Conservation (phyloP, 2,329 filamentous ascomycete genomes). For the Botryotinia globosa region DNA sequence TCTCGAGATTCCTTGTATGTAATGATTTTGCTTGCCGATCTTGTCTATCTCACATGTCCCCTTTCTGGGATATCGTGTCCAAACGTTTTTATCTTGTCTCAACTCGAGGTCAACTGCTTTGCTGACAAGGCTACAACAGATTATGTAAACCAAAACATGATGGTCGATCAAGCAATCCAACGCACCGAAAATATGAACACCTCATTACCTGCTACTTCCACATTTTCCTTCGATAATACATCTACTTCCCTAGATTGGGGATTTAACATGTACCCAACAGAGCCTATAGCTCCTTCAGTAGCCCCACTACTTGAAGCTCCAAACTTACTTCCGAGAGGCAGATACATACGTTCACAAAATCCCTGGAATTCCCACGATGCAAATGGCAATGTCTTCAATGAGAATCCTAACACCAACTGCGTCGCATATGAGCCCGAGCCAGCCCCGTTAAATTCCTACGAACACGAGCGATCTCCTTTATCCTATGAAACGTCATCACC, state of each 20-base stretch:
- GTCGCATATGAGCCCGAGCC: conserved; percentile 58
- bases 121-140: conserved; percentile 14
- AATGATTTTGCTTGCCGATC: conserved; percentile 3
- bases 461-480: conserved; percentile 73
- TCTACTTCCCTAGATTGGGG: conserved; percentile 1
- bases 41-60: not conserved
- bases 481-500: conserved; percentile 28
- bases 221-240: conserved; percentile 6
- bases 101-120: not conserved
- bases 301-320: conserved; percentile 6
- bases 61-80: not conserved
- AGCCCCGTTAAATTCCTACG: conserved; percentile 60
- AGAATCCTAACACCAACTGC: conserved; percentile 21
- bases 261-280: not conserved
- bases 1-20: conserved; percentile 30
- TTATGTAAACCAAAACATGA: conserved; percentile 17
- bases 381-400: conserved; percentile 24
- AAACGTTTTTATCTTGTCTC: not conserved
- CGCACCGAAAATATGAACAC: conserved; percentile 1
- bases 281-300: not conserved
- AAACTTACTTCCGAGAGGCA: conserved; percentile 15
- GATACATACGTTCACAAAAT: conserved; percentile 17
- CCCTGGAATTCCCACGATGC: conserved; percentile 32
- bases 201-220: conserved; percentile 9
- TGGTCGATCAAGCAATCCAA: conserved; percentile 12